A percentile compares a stretch with the other conserved stretches of the same genome.
These are phyloP conservation scores for Collybia nuda DNA, from an alignment of 768 basidiomycete species.

Conservation along the genomic window DNA sequence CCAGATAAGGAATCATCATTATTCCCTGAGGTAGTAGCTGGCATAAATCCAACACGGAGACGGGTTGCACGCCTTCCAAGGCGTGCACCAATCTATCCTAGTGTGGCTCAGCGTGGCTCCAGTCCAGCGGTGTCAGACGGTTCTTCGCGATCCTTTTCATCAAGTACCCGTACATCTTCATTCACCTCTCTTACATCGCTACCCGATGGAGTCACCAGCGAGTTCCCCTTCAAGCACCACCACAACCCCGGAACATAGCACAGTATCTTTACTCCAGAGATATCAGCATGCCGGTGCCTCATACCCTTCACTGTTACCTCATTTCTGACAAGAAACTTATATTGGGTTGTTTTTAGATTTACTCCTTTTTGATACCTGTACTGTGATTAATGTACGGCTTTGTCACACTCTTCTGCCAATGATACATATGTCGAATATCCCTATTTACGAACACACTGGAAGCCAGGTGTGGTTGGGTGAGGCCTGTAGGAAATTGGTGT, in stretches of 20 bases:
- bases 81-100: constrained; percentile 1
- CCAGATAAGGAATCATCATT: neutral
- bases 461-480: no score
- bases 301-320: no score
- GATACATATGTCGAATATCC: no score
- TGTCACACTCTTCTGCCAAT: no score
- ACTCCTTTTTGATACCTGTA: no score
- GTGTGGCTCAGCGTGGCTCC: neutral
- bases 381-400: no score
- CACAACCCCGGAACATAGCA: constrained; percentile 2
- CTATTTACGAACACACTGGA: no score
- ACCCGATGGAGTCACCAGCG: constrained; percentile 5
- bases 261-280: no score
- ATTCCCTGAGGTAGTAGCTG: neutral
- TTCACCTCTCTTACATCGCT: neutral
- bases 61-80: constrained; percentile 7
- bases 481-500: no score
- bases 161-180: constrained; percentile 2
- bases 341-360: no score
- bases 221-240: constrained; percentile 5
- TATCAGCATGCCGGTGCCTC: no score
- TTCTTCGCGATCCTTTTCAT: constrained; percentile 1
- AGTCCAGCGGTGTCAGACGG: neutral
- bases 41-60: neutral
- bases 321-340: no score